Evolutionary conservation across 495 filamentous ascomycete genomes (phyloP).

Genomic region (Jackrogersella minutella): DNA sequence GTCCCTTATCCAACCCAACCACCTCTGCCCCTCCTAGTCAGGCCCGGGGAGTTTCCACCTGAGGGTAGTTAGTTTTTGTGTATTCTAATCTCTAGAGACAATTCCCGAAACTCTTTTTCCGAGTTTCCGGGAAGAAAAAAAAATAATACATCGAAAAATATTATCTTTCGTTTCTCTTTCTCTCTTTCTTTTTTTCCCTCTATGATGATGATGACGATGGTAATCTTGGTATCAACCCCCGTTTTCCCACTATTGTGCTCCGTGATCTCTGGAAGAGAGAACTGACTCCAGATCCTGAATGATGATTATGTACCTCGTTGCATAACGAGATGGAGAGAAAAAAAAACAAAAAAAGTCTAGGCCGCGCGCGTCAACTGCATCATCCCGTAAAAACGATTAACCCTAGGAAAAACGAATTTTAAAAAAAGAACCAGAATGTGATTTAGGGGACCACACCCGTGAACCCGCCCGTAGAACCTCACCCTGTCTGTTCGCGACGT

Average conservation of each 20-base stretch:
- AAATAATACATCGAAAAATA: conserved; percentile 4
- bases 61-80: conserved; percentile 22
- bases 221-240: conserved; percentile 30
- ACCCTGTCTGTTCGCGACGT: conserved; percentile 1
- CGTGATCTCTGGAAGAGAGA: conserved; percentile 20
- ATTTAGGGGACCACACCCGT: conserved; percentile 2
- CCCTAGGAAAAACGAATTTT: conserved; percentile 7
- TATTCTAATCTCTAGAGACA: conserved; percentile 26
- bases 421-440: background rate
- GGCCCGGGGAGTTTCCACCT: conserved; percentile 11
- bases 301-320: conserved; percentile 22
- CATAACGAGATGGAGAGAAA: background rate
- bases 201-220: conserved; percentile 31
- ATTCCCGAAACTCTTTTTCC: conserved; percentile 8
- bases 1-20: background rate
- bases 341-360: conserved; percentile 18
- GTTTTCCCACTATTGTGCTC: conserved; percentile 15
- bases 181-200: conserved; percentile 4
- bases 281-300: conserved; percentile 26
- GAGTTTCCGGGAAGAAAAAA: background rate
- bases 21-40: background rate
- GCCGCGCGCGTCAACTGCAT: conserved; percentile 18
- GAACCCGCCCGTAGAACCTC: conserved; percentile 6
- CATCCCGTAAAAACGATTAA: conserved; percentile 25
- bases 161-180: no score